Evolutionary conservation across 805 yeast species (phyloP).

Genomic region (Saccharomycopsis fermentans): DNA sequence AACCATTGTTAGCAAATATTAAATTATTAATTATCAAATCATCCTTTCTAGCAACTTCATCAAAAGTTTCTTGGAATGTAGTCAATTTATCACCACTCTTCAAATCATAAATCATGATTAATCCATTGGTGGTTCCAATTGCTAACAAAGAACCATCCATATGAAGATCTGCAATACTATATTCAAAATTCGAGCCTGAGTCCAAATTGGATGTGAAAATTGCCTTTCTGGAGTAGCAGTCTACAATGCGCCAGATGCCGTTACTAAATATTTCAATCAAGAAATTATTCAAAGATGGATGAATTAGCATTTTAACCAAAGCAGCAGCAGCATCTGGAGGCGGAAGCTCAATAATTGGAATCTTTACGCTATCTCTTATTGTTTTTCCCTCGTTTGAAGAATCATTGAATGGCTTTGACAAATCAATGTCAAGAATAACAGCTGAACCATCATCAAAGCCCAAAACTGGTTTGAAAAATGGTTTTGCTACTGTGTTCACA

Average conservation of each 20-base stretch:
- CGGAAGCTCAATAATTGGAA: slow-evolving; percentile 3
- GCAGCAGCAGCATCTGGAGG: slow-evolving; percentile 10
- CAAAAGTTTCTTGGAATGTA: slow-evolving; percentile 21
- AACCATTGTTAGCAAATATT: slow-evolving; percentile 54
- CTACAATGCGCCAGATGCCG: slow-evolving; percentile 14
- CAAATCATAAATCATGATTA: slow-evolving; percentile 31
- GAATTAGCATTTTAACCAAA: slow-evolving; percentile 13
- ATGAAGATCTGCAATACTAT: slow-evolving; percentile 25
- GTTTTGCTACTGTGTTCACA: slow-evolving; percentile 7
- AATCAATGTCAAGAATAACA: slow-evolving; percentile 12
- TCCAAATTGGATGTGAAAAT: slow-evolving; percentile 7
- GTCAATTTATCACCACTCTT: slow-evolving; percentile 30
- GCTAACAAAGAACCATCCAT: slow-evolving; percentile 41
- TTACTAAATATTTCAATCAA: slow-evolving; percentile 17
- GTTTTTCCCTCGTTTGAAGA: background rate
- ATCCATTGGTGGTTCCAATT: slow-evolving; percentile 28
- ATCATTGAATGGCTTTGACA: slow-evolving; percentile 1
- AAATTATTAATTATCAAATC: slow-evolving; percentile 27
- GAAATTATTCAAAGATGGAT: slow-evolving; percentile 15
- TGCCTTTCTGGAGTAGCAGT: slow-evolving; percentile 13
- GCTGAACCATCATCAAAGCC: slow-evolving; percentile 16
- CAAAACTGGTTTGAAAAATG: slow-evolving; percentile 15
- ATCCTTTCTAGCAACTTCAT: background rate
- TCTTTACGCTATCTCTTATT: background rate
- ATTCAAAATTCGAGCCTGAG: slow-evolving; percentile 18